A percentile compares a stretch with the other conserved stretches of the same genome.
These are phyloP conservation scores for Kwoniella shandongensis DNA, from an alignment of 768 basidiomycete species.

Conservation along the genomic window DNA sequence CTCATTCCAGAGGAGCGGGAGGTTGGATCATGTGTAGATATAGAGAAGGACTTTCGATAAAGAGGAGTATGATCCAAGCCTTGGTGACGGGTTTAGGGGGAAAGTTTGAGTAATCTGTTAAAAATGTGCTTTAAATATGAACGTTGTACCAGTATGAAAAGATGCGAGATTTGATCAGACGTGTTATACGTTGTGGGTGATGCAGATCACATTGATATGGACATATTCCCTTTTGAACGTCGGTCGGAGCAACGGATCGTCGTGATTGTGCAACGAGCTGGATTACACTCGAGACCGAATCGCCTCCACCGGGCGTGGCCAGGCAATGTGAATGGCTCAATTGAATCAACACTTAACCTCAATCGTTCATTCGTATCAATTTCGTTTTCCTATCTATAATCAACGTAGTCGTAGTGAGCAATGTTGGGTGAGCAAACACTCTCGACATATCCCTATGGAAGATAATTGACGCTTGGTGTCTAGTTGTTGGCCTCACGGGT, in stretches of 20 bases:
- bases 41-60: constrained; percentile 47
- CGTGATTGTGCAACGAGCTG: too few species aligned
- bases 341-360: too few species aligned
- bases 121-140: not conserved
- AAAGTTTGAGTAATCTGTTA: constrained; percentile 28
- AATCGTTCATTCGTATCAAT: too few species aligned
- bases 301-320: constrained; percentile 7
- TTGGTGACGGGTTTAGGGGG: constrained; percentile 47
- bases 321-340: not conserved
- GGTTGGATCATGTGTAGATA: constrained; percentile 47
- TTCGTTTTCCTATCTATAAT: too few species aligned
- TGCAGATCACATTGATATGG: too few species aligned
- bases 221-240: too few species aligned
- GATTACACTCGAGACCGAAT: too few species aligned
- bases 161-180: not conserved
- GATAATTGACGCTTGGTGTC: not conserved
- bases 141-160: not conserved
- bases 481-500: constrained; percentile 92
- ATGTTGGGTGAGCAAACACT: constrained; percentile 10
- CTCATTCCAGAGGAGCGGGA: constrained; percentile 22
- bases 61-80: constrained; percentile 35
- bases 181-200: not conserved
- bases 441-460: not conserved
- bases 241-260: too few species aligned
- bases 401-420: too few species aligned